These are phyloP conservation scores for Pythium myriotylum DNA, from an alignment of 352 stramenopile species.

Conservation along the genomic window DNA sequence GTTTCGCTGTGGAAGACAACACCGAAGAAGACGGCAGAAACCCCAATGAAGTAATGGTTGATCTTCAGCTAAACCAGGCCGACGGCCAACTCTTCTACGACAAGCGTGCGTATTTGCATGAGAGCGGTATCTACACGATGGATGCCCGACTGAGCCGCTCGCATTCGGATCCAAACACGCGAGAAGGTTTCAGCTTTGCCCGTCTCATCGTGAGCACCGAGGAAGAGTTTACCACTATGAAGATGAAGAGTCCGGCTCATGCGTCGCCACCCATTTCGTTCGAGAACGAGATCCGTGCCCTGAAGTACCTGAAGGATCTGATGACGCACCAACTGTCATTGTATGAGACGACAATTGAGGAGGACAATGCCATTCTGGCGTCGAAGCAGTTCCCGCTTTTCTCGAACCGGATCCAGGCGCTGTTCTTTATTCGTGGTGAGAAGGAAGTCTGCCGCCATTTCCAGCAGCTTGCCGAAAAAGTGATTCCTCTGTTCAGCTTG, in stretches of 20 bases:
- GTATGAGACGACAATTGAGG: constrained; percentile 87
- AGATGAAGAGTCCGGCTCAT: constrained; percentile 76
- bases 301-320: constrained; percentile 71
- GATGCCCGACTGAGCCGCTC: constrained; percentile 84
- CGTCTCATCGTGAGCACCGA: constrained; percentile 84
- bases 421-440: constrained; percentile 90
- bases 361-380: constrained; percentile 84
- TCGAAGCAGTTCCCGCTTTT: constrained; percentile 80
- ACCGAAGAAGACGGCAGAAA: constrained; percentile 97
- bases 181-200: constrained; percentile 85
- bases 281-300: constrained; percentile 79
- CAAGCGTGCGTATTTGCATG: constrained; percentile 83
- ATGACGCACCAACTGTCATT: constrained; percentile 81
- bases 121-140: constrained; percentile 88
- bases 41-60: constrained; percentile 96
- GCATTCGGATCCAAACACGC: constrained; percentile 84
- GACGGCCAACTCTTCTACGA: constrained; percentile 85
- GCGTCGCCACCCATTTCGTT: constrained; percentile 83
- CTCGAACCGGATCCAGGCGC: constrained; percentile 87
- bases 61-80: constrained; percentile 63
- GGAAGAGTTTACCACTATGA: constrained; percentile 84
- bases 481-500: constrained; percentile 82
- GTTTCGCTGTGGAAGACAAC: constrained; percentile 99
- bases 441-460: constrained; percentile 89
- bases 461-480: constrained; percentile 78